A percentile compares a stretch with the other conserved stretches of the same genome.
Conservation (phyloP, 2,329 filamentous ascomycete species). For the Dendryphion nanum region DNA sequence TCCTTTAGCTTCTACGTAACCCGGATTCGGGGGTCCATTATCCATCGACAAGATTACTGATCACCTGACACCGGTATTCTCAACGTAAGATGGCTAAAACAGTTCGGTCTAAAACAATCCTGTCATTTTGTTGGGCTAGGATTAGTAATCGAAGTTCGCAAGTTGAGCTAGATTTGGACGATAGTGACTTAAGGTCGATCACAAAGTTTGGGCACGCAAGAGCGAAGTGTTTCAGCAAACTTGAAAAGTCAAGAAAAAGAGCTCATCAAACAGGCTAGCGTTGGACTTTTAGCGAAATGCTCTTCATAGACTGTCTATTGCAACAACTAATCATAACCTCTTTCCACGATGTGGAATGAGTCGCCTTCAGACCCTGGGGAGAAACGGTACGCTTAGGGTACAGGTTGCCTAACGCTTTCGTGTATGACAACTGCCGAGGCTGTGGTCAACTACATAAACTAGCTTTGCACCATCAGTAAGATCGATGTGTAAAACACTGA, state of each 20-base stretch:
- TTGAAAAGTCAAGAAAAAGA: not conserved
- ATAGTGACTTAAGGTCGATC: not conserved
- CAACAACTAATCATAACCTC: not conserved
- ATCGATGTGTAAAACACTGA: not conserved
- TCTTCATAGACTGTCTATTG: not conserved
- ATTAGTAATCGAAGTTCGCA: not conserved
- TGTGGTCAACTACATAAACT: not conserved
- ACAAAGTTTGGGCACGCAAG: not conserved
- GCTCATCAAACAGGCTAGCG: not conserved
- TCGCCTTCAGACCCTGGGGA: no score
- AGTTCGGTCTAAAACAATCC: not conserved
- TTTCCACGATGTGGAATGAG: no score
- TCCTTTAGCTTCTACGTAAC: no score
- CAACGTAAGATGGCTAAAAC: slow-evolving; percentile 1
- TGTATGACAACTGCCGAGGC: not conserved
- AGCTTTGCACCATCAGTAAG: not conserved
- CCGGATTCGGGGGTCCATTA: no score
- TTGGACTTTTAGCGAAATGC: not conserved
- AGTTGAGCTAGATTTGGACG: not conserved
- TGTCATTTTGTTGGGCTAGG: not conserved
- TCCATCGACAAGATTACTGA: no score
- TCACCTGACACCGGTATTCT: not conserved
- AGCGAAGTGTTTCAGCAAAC: not conserved
- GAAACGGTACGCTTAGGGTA: no score
- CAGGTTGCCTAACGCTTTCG: not conserved